Evolutionary conservation across 345 rosid genomes (phyloP).

Genomic region (Populus ilicifolia): DNA sequence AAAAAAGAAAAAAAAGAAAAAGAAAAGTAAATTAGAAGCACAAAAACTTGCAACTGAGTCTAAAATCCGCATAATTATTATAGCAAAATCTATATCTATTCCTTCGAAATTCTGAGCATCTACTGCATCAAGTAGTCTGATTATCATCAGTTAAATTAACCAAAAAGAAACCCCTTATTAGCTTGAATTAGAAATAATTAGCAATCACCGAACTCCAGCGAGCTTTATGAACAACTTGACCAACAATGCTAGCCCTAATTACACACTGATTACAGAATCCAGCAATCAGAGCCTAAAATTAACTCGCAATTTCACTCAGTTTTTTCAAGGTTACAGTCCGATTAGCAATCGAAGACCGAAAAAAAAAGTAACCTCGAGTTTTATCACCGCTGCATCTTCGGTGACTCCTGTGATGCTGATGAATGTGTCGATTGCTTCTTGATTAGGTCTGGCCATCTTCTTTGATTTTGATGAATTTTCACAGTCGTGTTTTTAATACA

Average conservation of each 20-base stretch:
- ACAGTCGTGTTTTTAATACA: neutral
- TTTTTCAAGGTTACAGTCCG: too few species aligned
- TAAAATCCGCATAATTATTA: neutral
- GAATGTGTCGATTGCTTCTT: conserved; percentile 81
- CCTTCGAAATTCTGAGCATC: neutral
- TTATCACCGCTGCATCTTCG: conserved; percentile 60
- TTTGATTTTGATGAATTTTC: neutral
- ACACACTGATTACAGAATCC: neutral
- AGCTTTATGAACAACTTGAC: neutral
- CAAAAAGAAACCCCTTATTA: neutral
- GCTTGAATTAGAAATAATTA: neutral
- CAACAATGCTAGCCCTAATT: conserved; percentile 7
- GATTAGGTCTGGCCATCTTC: conserved; percentile 67
- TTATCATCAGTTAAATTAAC: neutral
- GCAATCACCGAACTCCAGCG: neutral
- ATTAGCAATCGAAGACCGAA: neutral
- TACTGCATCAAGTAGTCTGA: neutral
- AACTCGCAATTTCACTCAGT: neutral
- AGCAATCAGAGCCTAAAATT: neutral
- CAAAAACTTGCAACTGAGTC: neutral
- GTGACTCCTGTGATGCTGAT: conserved; percentile 79
- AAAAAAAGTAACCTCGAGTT: conserved; percentile 49
- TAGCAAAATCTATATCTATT: neutral
- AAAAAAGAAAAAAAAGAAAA: neutral
- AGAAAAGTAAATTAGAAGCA: neutral